Evolutionary conservation across 2,329 filamentous ascomycete species (phyloP).

Genomic region (Claviceps cyperi): DNA sequence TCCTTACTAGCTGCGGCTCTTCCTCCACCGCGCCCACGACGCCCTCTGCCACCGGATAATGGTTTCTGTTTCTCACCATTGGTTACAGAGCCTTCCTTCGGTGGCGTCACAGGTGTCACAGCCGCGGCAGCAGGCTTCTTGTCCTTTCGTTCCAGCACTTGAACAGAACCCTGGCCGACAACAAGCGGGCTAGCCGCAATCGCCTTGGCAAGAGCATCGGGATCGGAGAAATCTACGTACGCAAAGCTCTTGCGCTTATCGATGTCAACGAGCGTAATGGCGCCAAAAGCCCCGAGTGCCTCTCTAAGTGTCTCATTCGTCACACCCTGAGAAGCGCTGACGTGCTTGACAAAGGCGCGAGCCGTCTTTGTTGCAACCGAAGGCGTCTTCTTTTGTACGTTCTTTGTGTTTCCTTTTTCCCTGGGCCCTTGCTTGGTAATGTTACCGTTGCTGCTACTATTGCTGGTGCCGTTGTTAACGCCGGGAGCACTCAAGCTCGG

Average conservation of each 20-base stretch:
- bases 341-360: slow-evolving; percentile 67
- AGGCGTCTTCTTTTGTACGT: slow-evolving; percentile 19
- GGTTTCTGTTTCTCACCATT: slow-evolving; percentile 13
- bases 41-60: slow-evolving; percentile 14
- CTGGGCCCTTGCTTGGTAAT: slow-evolving; percentile 7
- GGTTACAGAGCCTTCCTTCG: slow-evolving; percentile 2
- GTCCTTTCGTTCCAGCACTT: slow-evolving; percentile 72
- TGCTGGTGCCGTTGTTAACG: slow-evolving; percentile 6
- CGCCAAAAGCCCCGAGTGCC: slow-evolving; percentile 59
- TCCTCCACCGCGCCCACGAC: slow-evolving; percentile 18
- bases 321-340: slow-evolving; percentile 80
- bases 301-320: slow-evolving; percentile 67
- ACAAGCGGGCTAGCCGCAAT: slow-evolving; percentile 68
- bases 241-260: slow-evolving; percentile 92
- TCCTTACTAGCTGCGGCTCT: slow-evolving; percentile 6
- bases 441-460: slow-evolving; percentile 4
- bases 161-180: slow-evolving; percentile 73
- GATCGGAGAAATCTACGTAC: slow-evolving; percentile 75
- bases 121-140: slow-evolving; percentile 22
- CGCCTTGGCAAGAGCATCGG: slow-evolving; percentile 59
- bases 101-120: slow-evolving; percentile 7
- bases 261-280: slow-evolving; percentile 70
- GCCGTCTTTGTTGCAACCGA: slow-evolving; percentile 30
- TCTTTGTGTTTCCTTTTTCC: slow-evolving; percentile 11
- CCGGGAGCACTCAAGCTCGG: not conserved